Evolutionary conservation across 129 eudicot genomes (phyloP).

Genomic region (Flaveria bidentis): DNA sequence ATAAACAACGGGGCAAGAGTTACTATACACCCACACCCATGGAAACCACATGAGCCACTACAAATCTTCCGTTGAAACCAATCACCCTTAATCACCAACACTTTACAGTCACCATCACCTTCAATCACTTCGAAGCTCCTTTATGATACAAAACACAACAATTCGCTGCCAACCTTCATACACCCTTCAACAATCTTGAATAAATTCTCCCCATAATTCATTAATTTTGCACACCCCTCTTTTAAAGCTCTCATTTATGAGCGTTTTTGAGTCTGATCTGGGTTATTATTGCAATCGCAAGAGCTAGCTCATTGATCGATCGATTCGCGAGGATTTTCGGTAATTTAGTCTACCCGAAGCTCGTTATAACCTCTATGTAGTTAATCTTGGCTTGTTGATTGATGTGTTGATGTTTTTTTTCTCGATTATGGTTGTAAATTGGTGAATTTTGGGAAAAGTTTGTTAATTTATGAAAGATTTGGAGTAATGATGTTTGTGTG

Average conservation of each 20-base stretch:
- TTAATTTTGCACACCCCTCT: neutral
- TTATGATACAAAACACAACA: constrained; percentile 28
- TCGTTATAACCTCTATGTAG: constrained; percentile 12
- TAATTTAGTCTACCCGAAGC: constrained; percentile 9
- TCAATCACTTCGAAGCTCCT: constrained; percentile 34
- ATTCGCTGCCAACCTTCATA: constrained; percentile 18
- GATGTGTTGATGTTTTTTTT: too few relatives aligned
- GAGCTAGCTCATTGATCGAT: constrained; percentile 16
- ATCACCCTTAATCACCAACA: constrained; percentile 32
- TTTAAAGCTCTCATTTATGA: neutral
- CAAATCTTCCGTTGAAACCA: constrained; percentile 35
- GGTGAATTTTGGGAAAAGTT: neutral
- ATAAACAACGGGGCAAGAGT: neutral
- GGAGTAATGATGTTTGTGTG: neutral
- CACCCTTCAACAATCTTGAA: constrained; percentile 24
- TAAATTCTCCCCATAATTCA: constrained; percentile 21
- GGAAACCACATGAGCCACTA: constrained; percentile 20
- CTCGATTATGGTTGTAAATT: constrained; percentile 2
- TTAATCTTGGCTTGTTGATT: constrained; percentile 19
- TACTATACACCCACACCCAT: constrained; percentile 13
- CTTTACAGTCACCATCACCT: constrained; percentile 29
- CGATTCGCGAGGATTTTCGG: constrained; percentile 17
- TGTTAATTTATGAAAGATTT: neutral
- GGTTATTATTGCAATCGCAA: constrained; percentile 16
- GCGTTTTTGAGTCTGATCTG: constrained; percentile 28